A percentile compares a stretch with the other conserved stretches of the same genome.
These are phyloP conservation scores for Syncephalis plumigaleata DNA, from an alignment of 371 early-diverging fungal species.

Conservation along the genomic window DNA sequence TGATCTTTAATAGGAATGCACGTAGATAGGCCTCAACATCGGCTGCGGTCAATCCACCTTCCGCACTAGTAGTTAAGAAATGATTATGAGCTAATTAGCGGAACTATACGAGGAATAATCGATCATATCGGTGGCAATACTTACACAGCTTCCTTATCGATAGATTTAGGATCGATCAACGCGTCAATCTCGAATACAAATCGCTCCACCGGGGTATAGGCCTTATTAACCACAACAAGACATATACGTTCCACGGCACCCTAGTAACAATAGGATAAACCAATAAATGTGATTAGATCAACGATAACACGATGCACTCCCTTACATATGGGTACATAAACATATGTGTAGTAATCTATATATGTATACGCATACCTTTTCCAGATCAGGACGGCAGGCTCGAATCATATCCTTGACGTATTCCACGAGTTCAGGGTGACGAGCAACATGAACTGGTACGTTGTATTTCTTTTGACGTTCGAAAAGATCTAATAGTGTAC, in stretches of 20 bases:
- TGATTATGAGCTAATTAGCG: slow-evolving; percentile 9
- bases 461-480: slow-evolving; percentile 23
- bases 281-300: too few relatives aligned
- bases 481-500: slow-evolving; percentile 14
- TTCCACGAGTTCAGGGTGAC: slow-evolving; percentile 20
- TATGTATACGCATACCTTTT: slow-evolving; percentile 15
- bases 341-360: background rate
- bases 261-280: slow-evolving; percentile 11
- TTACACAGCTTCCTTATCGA: background rate
- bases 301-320: too few relatives aligned
- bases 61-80: too few relatives aligned
- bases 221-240: slow-evolving; percentile 13
- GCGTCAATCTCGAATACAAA: slow-evolving; percentile 30
- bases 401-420: slow-evolving; percentile 25
- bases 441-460: slow-evolving; percentile 23
- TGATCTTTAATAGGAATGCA: slow-evolving; percentile 20
- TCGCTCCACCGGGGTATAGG: slow-evolving; percentile 17
- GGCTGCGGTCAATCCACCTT: slow-evolving; percentile 5
- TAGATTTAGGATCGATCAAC: slow-evolving; percentile 7
- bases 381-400: slow-evolving; percentile 19
- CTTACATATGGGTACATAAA: background rate
- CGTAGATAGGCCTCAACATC: slow-evolving; percentile 23
- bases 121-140: background rate
- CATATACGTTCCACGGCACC: slow-evolving; percentile 16
- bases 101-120: background rate